Evolutionary conservation across 257 asterid genomes (phyloP).

Genomic region (Anisodus acutangulus): DNA sequence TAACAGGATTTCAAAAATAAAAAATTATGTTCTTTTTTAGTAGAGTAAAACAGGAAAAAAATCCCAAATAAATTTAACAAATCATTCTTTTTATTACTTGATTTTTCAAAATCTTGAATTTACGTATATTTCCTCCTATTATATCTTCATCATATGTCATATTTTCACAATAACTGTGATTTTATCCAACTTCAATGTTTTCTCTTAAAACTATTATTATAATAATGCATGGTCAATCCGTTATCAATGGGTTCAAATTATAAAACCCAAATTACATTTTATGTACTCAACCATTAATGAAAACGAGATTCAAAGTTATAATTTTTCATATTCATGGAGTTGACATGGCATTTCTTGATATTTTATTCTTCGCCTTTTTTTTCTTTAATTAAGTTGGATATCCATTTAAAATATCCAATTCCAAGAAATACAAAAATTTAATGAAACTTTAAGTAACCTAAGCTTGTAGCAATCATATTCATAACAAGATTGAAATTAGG

Average conservation of each 20-base stretch:
- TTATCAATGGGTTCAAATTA: neutral
- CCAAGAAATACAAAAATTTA: slow-evolving; percentile 6
- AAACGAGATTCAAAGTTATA: neutral
- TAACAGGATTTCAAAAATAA: too few relatives aligned
- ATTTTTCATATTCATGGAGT: neutral
- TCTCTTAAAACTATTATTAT: neutral
- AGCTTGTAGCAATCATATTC: neutral
- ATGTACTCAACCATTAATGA: neutral
- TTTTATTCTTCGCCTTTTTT: neutral
- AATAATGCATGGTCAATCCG: neutral
- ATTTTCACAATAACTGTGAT: neutral
- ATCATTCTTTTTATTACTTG: too few relatives aligned
- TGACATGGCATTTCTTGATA: neutral
- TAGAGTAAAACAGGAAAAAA: too few relatives aligned
- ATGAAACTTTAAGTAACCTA: neutral
- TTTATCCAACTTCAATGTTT: neutral
- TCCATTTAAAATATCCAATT: neutral
- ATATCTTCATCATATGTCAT: neutral
- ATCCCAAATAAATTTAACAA: too few relatives aligned
- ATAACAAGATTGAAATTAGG: slow-evolving; percentile 22
- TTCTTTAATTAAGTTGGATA: neutral
- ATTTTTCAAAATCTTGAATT: too few relatives aligned
- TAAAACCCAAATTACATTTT: neutral
- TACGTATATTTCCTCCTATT: neutral
- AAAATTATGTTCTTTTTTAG: too few relatives aligned